Evolutionary conservation across 1,284 basidiomycete genomes (phyloP).

Genomic region (Cryptococcus jaspeensis): DNA sequence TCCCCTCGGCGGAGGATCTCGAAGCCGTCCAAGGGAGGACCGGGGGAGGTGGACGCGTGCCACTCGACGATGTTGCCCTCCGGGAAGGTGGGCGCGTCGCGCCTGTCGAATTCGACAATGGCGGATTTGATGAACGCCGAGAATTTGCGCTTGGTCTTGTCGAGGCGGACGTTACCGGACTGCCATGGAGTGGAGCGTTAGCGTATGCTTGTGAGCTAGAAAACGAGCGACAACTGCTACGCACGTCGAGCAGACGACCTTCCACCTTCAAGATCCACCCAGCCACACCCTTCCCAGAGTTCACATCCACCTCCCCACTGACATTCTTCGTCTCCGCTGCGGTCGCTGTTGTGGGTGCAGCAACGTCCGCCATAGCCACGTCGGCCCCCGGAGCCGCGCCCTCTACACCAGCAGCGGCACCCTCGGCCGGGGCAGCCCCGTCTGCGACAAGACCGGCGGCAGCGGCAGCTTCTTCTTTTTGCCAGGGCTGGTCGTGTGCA

Average conservation of each 20-base stretch:
- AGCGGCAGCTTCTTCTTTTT: conserved; percentile 51
- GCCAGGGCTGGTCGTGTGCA: conserved; percentile 81
- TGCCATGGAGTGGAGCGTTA: conserved; percentile 7
- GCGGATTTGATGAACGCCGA: conserved; percentile 81
- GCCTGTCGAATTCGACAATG: conserved; percentile 76
- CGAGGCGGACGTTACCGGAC: conserved; percentile 63
- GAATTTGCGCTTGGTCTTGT: conserved; percentile 74
- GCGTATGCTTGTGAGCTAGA: neutral
- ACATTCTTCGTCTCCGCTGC: neutral
- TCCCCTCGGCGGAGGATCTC: conserved; percentile 82
- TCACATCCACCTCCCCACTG: conserved; percentile 51
- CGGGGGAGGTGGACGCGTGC: conserved; percentile 62
- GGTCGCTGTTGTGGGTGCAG: neutral
- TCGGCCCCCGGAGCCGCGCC: conserved; percentile 55
- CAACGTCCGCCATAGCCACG: conserved; percentile 4
- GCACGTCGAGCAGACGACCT: conserved; percentile 69
- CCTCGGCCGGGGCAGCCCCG: conserved; percentile 8
- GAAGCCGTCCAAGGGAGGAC: conserved; percentile 74
- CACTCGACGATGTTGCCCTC: conserved; percentile 58
- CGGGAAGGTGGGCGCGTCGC: conserved; percentile 76
- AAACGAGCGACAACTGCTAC: conserved; percentile 11
- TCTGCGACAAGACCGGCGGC: neutral
- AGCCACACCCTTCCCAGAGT: conserved; percentile 73
- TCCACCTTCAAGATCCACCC: conserved; percentile 89
- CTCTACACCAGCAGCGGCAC: neutral